Evolutionary conservation across 2,329 filamentous ascomycete genomes (phyloP).

Genomic region (Diplodia scrobiculata): DNA sequence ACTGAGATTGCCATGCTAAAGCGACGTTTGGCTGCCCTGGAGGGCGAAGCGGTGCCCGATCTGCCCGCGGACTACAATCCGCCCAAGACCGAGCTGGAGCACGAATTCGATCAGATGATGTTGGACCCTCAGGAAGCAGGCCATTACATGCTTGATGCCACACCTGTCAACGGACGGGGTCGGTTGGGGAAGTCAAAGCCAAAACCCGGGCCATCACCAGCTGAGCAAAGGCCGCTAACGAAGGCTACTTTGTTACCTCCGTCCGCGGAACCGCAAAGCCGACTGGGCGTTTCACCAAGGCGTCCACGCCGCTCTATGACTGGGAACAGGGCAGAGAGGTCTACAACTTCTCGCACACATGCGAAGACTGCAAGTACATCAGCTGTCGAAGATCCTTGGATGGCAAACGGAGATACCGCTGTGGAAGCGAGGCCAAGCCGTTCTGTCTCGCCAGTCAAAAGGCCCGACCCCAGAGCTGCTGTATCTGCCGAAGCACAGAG

Average conservation of each 20-base stretch:
- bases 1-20: constrained; percentile 43
- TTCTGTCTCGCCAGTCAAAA: neutral
- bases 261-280: neutral
- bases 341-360: neutral
- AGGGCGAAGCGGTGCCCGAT: constrained; percentile 27
- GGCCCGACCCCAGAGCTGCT: neutral
- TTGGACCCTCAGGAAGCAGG: constrained; percentile 27
- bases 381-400: constrained; percentile 22
- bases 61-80: neutral
- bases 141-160: constrained; percentile 20
- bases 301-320: constrained; percentile 7
- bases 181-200: neutral
- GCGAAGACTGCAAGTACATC: constrained; percentile 3
- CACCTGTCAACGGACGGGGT: constrained; percentile 11
- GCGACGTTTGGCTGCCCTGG: constrained; percentile 38
- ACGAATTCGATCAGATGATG: constrained; percentile 25
- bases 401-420: constrained; percentile 4
- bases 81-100: constrained; percentile 20
- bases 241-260: neutral
- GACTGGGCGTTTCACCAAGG: neutral
- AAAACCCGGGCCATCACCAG: neutral
- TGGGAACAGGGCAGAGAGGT: constrained; percentile 1
- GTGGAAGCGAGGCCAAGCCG: neutral
- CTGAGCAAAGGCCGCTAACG: neutral
- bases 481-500: neutral